Evolutionary conservation across 345 rosid species (phyloP).

Genomic region (Pugionium cornutum): DNA sequence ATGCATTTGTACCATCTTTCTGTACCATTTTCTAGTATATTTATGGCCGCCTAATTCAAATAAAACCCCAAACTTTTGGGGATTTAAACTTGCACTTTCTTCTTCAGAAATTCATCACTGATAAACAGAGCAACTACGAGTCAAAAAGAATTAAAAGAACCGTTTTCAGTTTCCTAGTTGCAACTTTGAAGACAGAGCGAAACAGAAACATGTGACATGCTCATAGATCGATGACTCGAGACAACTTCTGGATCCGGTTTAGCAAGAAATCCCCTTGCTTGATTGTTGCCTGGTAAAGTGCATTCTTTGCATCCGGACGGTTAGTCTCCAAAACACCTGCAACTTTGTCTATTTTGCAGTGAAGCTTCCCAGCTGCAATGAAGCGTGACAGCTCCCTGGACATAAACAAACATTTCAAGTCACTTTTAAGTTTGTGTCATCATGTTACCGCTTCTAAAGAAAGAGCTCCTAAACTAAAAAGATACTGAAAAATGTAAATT

Average conservation of each 20-base stretch:
- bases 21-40: too few relatives aligned
- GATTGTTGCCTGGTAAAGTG: conserved; percentile 95
- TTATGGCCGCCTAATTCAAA: too few relatives aligned
- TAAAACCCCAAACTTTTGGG: too few relatives aligned
- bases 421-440: not conserved
- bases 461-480: not conserved
- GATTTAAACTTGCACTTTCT: too few relatives aligned
- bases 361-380: conserved; percentile 97
- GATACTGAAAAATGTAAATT: not conserved
- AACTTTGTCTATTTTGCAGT: conserved; percentile 99
- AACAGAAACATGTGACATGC: conserved; percentile 29
- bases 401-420: not conserved
- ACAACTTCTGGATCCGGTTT: conserved; percentile 95
- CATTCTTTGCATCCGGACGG: conserved; percentile 97
- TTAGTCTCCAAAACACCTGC: conserved; percentile 98
- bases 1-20: too few relatives aligned
- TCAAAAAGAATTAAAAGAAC: not conserved
- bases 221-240: conserved; percentile 93
- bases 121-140: not conserved
- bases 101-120: too few relatives aligned
- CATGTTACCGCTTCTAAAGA: not conserved
- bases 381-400: conserved; percentile 93
- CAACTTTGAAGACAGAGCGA: conserved; percentile 13
- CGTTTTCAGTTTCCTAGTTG: not conserved
- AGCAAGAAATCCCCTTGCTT: conserved; percentile 98